Base-by-base conservation (phyloP, 225 moss, liverwort and hornwort genomes). In the Marchantia polymorpha region DNA sequence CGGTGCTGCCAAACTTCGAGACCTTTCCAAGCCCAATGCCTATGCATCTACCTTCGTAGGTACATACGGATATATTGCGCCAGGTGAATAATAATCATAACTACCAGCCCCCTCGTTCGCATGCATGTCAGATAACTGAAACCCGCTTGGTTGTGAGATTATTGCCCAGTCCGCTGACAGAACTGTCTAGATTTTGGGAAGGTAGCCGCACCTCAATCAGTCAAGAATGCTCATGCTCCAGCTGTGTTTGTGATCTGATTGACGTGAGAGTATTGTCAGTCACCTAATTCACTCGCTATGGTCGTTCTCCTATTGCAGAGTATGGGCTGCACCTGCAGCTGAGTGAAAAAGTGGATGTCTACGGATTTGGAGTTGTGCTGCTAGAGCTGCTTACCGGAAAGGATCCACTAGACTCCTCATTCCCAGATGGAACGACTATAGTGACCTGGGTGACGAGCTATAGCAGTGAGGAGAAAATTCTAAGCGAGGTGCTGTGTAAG, bases 41-140 rank as follows among this genome's bases (percentile, higher is more conserved):
- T 80, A 64, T 15, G 15, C 81, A 26, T 87, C 84, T 11, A 64
- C 51, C 51, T 71, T 87, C 52, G 79, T 82, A 10, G 87, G 87
- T 7, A 79, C 87, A 26, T 74, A 80, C 52, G 87, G 87, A 12
- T 87, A 87, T 68, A 87, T 87, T 73, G 84, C 87, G 30, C 87
- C 87, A 61, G 86, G 86, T 86, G 50, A 60, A 14, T 55, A 55
- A 8, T 14, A 55, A 8, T 55, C 14, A 55, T 14, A 55, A 55
- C 55, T 55, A 8, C 55, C 55, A 14, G 55, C 55, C 14, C 8
- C 8, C 8, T 55, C 55, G 10, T 55, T 55, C 55, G 14, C n/a
- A n/a, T n/a, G n/a, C n/a, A n/a, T n/a, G n/a, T 8, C 55, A 14
- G 55, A 55, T 14, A 55, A 55, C 55, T 8, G 14, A 55, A 14